Conservation (phyloP, 192 early-diverging fungal genomes). For the Gigaspora rosea region DNA sequence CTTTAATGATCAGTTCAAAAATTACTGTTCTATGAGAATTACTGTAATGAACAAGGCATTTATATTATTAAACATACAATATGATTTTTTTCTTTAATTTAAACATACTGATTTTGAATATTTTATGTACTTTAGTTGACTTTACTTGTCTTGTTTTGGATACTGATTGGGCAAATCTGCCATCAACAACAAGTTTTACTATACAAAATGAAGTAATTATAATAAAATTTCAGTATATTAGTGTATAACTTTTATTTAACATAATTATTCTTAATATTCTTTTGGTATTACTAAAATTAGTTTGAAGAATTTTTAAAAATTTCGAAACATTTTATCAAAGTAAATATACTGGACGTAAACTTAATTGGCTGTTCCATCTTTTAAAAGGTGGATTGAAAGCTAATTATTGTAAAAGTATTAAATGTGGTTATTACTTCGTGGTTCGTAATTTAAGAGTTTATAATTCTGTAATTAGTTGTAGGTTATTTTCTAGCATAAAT, state of each 20-base stretch:
- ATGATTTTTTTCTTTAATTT: background rate
- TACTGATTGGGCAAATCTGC: constrained; percentile 89
- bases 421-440: constrained; percentile 68
- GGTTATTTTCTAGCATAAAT: no score
- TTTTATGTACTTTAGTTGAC: constrained; percentile 49
- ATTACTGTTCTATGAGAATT: constrained; percentile 33
- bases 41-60: constrained; percentile 12
- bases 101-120: background rate
- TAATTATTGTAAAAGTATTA: constrained; percentile 64
- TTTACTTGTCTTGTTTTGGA: constrained; percentile 86
- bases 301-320: constrained; percentile 80
- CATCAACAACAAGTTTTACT: constrained; percentile 75
- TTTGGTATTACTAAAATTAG: constrained; percentile 32
- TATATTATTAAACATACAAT: background rate
- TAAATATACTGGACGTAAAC: constrained; percentile 85
- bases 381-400: constrained; percentile 91
- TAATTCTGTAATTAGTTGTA: background rate
- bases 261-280: background rate
- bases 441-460: constrained; percentile 33
- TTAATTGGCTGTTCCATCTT: constrained; percentile 94
- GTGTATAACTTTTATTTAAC: background rate
- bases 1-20: constrained; percentile 82
- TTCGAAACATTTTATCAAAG: constrained; percentile 87
- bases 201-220: constrained; percentile 79
- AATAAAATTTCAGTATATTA: background rate